A percentile compares a stretch with the other conserved stretches of the same genome.
Evolutionary conservation across 768 basidiomycete genomes (phyloP).

Genomic region (Coprinopsis marcescibilis): DNA sequence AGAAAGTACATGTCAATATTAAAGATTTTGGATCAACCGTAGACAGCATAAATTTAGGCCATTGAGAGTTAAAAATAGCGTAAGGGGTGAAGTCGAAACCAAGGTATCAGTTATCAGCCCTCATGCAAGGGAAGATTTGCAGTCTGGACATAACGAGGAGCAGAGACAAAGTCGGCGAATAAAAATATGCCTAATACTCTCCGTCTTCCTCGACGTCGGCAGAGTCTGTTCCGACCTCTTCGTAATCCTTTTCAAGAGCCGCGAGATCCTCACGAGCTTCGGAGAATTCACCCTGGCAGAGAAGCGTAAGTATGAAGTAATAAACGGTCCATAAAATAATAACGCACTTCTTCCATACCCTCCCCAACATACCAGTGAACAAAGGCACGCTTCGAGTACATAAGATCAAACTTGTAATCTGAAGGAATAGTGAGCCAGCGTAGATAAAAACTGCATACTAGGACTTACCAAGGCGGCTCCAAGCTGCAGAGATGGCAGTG

Average conservation of each 20-base stretch:
- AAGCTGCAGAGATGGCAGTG: conserved; percentile 90
- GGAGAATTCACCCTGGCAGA: conserved; percentile 76
- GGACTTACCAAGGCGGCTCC: conserved; percentile 55
- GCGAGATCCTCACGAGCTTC: conserved; percentile 98
- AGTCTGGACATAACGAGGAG: too few relatives aligned
- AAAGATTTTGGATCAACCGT: neutral
- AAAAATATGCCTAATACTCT: conserved; percentile 4
- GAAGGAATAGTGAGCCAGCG: neutral
- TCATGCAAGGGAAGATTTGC: too few relatives aligned
- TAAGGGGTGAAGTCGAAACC: neutral
- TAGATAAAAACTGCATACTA: neutral
- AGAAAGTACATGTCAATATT: neutral
- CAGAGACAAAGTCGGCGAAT: conserved; percentile 2
- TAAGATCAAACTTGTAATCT: conserved; percentile 97
- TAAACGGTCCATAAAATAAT: neutral
- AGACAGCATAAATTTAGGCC: neutral
- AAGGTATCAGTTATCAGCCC: too few relatives aligned
- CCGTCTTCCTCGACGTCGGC: conserved; percentile 62
- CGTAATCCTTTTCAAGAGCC: conserved; percentile 93
- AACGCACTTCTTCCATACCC: conserved; percentile 85
- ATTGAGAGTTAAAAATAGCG: neutral
- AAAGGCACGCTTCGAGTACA: conserved; percentile 94
- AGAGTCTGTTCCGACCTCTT: conserved; percentile 80
- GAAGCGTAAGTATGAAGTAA: neutral
- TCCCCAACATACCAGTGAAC: conserved; percentile 97